Percentiles rank a stretch among this genome's conserved stretches.
These are phyloP conservation scores for Cryomyces antarcticus DNA, from an alignment of 495 filamentous ascomycete species.

Conservation along the genomic window DNA sequence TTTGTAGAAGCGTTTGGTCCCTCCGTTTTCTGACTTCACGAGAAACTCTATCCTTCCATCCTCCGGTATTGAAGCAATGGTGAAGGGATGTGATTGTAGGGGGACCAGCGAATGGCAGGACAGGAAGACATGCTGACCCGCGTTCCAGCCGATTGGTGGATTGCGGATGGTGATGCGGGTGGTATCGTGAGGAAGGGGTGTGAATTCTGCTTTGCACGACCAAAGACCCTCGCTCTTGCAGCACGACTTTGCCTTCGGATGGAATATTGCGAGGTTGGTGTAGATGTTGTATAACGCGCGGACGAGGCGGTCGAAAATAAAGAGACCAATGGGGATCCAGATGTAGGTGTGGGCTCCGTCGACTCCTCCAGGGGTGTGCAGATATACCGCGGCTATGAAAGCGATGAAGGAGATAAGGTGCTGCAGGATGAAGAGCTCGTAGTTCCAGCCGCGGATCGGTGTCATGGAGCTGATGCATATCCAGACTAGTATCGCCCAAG, in stretches of 20 bases:
- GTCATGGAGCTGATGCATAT: conserved; percentile 45
- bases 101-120: conserved; percentile 46
- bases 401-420: conserved; percentile 48
- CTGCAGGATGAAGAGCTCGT: conserved; percentile 69
- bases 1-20: conserved; percentile 43
- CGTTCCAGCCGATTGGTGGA: conserved; percentile 47
- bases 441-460: conserved; percentile 45
- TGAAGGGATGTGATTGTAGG: conserved; percentile 66
- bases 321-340: conserved; percentile 52
- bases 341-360: conserved; percentile 30
- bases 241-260: conserved; percentile 14
- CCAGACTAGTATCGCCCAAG: conserved; percentile 56
- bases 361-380: conserved; percentile 38
- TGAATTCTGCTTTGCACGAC: conserved; percentile 38
- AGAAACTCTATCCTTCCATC: conserved; percentile 47
- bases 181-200: conserved; percentile 36
- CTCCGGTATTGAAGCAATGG: conserved; percentile 42
- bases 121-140: conserved; percentile 66
- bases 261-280: conserved; percentile 44
- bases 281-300: conserved; percentile 33
- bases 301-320: conserved; percentile 47
- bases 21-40: conserved; percentile 48
- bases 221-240: conserved; percentile 11
- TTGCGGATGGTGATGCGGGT: conserved; percentile 51
- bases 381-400: conserved; percentile 44